Evolutionary conservation across 192 early-diverging fungal genomes (phyloP), one percentile per base, ranked within the genome.

Genomic region (Umbelopsis sp.): DNA sequence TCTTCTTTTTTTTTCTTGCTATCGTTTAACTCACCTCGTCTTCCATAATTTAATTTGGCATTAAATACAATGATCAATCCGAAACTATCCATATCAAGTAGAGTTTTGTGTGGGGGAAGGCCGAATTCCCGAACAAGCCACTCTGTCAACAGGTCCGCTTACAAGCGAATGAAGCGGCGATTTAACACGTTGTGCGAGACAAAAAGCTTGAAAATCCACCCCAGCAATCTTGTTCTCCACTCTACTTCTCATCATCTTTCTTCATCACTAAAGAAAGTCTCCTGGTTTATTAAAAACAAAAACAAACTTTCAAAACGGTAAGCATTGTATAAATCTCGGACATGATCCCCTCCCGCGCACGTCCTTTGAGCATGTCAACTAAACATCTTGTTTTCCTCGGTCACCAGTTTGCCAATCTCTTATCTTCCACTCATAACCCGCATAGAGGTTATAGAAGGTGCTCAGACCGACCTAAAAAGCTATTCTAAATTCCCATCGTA

Each of bases 381-480:
- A 30, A 30, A 30, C 27, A 30, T 30, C 66, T 46, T 20, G 15
- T 22, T 41, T 49, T 66, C 23, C 49, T 20, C 45, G 33, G n/a
- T 53, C 8, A 33, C 11, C 70, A 76, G 80, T 81, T 84, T 68
- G 71, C 75, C 48, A 84, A 82, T 81, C 71, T 78, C 49, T n/a
- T 84, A 30, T 53, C 61, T 50, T 84, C 82, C 15, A 66, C 68
- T 9, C 84, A 85, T 69, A 85, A 85, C 78, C 78, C 82, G 52
- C 69, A 85, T 65, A 73, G 74, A 70, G 82, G 82, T 52, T 74
- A 68, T 70, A 72, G 69, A 67, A 61, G 77, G 61, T 75, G 72
- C 67, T 77, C 74, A 70, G 78, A 80, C 52, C 66, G 78, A 64
- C 78, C 78, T 37, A 75, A 72, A 70, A 80, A 73, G 73, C 46